A percentile compares a stretch with the other conserved stretches of the same genome.
These are phyloP conservation scores for Amphichorda felina DNA, from an alignment of 2,329 filamentous ascomycete species.

Conservation along the genomic window DNA sequence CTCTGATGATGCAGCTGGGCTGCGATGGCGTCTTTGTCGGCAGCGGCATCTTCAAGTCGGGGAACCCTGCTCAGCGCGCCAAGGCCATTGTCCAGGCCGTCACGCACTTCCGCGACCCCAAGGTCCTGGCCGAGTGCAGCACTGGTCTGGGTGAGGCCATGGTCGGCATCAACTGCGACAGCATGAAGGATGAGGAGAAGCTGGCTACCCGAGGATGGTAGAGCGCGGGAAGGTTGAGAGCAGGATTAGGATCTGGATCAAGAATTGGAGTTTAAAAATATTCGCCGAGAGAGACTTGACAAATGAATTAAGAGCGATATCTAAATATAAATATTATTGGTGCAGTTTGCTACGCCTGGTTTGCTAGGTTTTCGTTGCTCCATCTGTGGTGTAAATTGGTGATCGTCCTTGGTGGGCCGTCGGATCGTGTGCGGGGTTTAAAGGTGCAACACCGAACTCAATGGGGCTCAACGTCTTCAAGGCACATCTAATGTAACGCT, in stretches of 20 bases:
- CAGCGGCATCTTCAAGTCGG: conserved; percentile 93
- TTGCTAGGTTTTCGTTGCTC: too few relatives aligned
- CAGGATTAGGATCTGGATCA: background rate
- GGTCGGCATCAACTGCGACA: conserved; percentile 83
- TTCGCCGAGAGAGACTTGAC: too few relatives aligned
- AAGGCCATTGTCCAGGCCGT: conserved; percentile 91
- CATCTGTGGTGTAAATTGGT: too few relatives aligned
- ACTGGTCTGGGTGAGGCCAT: conserved; percentile 92
- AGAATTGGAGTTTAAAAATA: background rate
- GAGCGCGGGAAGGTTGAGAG: background rate
- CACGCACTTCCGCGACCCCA: conserved; percentile 78
- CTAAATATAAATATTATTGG: too few relatives aligned
- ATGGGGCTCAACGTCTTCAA: too few relatives aligned
- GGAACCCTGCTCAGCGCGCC: conserved; percentile 79
- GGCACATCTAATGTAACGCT: too few relatives aligned
- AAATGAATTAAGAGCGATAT: too few relatives aligned
- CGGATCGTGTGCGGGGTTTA: too few relatives aligned
- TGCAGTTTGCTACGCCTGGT: too few relatives aligned
- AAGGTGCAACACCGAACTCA: too few relatives aligned
- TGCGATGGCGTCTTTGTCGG: conserved; percentile 98
- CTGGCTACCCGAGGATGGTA: conserved; percentile 81
- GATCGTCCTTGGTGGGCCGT: too few relatives aligned
- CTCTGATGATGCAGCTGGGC: conserved; percentile 95
- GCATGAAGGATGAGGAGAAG: conserved; percentile 69
- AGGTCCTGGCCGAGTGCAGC: conserved; percentile 77